phyloP scores from a whole-genome alignment of 164 flowering plant genomes.

The Cinnamomum chago region DNA sequence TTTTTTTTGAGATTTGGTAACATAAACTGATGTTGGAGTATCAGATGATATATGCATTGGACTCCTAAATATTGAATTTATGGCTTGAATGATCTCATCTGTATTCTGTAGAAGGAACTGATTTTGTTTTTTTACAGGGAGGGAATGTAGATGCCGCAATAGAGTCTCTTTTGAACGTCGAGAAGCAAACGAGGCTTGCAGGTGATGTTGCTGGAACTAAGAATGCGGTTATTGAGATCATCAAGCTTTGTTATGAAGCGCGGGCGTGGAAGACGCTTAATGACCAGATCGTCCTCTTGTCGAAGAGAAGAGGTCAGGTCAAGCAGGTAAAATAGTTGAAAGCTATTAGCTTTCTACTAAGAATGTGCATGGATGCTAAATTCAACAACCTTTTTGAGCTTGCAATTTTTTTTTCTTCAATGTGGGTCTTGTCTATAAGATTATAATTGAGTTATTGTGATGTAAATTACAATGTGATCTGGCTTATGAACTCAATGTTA shows the following conservation, averaged over 20 bases:
- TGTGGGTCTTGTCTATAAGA: background rate
- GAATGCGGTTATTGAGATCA: constrained; percentile 72
- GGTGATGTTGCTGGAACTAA: constrained; percentile 70
- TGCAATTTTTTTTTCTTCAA: background rate
- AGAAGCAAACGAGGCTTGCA: constrained; percentile 77
- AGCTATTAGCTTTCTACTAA: background rate
- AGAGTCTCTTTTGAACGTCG: constrained; percentile 69
- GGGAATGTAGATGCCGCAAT: constrained; percentile 38
- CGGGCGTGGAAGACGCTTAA: constrained; percentile 80
- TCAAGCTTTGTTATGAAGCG: constrained; percentile 72
- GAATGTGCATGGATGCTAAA: background rate
- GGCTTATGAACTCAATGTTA: background rate
- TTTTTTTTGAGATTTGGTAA: too few relatives aligned
- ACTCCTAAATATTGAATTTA: too few relatives aligned
- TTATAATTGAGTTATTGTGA: background rate
- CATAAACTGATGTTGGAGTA: too few relatives aligned
- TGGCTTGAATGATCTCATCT: too few relatives aligned
- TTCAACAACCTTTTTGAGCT: background rate
- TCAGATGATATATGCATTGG: too few relatives aligned
- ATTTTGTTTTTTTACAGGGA: too few relatives aligned
- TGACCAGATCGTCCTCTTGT: constrained; percentile 76
- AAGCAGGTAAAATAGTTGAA: constrained; percentile 54
- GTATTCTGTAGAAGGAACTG: too few relatives aligned
- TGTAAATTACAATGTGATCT: background rate
- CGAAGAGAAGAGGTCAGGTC: constrained; percentile 88